Evolutionary conservation across 306 rosid species (phyloP), one percentile per base, ranked within the genome.

Genomic region (Lathyrus tuberosus): DNA sequence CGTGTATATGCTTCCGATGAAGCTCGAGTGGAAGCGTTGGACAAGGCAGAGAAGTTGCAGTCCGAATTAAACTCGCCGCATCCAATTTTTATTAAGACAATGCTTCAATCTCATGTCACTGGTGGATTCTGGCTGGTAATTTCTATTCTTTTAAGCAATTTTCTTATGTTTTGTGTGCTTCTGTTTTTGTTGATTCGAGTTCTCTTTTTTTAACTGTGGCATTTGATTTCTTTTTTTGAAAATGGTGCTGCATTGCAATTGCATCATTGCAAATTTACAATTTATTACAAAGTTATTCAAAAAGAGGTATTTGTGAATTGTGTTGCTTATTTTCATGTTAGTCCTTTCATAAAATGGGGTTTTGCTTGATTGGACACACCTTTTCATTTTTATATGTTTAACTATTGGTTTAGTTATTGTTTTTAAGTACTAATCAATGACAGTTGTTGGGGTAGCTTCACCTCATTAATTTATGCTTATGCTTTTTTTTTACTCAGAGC

Each of bases 61-160:
- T 77, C 69, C 5, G 79, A 57, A 67, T 77, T 92, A 57, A 83
- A 83, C 6, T 67, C 87, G 3, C 30, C 64, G 8, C 69, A 70
- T 71, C 98, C 96, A 0, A 37, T 44, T 17, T 86, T 92, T 62
- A 47, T 85, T 1, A 92, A 83, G 71, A 10, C 98, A 54, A 92
- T 92, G 95, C 95, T 89, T 17, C 95, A 65, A 56, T 89, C 98
- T 3, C 96, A 89, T 76, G 79, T 92, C 9, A 84, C 84, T 28
- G 98, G 98, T 24, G 95, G 96, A 43, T 92, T 87, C 63, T 87
- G 98, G 98, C 89, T 89, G 92, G 96, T 92, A 84, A 28, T 10
- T 1, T 24, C 31, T 51, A 13, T 26, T 68, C 6, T 37, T 1
- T 12, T 35, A 12, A 0, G 5, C 4, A 6, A 5, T 56, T 40